Percentiles rank a stretch among this genome's conserved stretches.
Conservation (phyloP, 2,329 filamentous ascomycete species). For the Diaporthe vexans region DNA sequence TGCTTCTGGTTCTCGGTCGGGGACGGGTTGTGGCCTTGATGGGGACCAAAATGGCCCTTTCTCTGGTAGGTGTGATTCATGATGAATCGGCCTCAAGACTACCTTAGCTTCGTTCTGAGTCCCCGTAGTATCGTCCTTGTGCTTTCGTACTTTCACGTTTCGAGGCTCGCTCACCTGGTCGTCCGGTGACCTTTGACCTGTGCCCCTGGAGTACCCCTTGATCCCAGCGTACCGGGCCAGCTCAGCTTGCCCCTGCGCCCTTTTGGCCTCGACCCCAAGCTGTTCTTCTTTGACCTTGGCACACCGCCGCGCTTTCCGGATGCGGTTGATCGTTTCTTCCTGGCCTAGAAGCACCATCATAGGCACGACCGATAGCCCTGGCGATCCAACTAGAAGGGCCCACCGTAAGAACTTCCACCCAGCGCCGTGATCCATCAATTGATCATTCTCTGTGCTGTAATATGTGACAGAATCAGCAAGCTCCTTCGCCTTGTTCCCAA, state of each 20-base stretch:
- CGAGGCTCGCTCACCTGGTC: slow-evolving; percentile 14
- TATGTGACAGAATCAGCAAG: slow-evolving; percentile 32
- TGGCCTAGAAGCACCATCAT: slow-evolving; percentile 50
- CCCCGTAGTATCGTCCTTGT: not conserved
- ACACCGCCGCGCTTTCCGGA: slow-evolving; percentile 39
- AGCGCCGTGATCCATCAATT: slow-evolving; percentile 27
- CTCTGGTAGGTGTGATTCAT: not conserved
- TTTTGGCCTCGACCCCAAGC: not conserved
- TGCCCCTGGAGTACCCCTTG: not conserved
- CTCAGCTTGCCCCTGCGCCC: not conserved
- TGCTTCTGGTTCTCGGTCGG: not conserved
- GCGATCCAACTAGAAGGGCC: slow-evolving; percentile 47
- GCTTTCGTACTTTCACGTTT: slow-evolving; percentile 13
- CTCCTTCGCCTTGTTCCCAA: slow-evolving; percentile 25
- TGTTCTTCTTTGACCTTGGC: slow-evolving; percentile 18
- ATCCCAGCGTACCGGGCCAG: not conserved
- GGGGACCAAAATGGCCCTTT: slow-evolving; percentile 28
- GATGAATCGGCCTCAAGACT: slow-evolving; percentile 19
- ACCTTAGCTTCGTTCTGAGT: slow-evolving; percentile 2
- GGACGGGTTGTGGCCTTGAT: not conserved
- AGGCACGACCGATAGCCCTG: slow-evolving; percentile 46
- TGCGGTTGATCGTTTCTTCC: slow-evolving; percentile 47
- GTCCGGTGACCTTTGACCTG: too few relatives aligned
- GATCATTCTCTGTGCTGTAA: slow-evolving; percentile 35
- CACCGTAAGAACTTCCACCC: slow-evolving; percentile 50